These are phyloP conservation scores for Marasmius fiardii DNA, from an alignment of 1,284 basidiomycete species.

Conservation along the genomic window DNA sequence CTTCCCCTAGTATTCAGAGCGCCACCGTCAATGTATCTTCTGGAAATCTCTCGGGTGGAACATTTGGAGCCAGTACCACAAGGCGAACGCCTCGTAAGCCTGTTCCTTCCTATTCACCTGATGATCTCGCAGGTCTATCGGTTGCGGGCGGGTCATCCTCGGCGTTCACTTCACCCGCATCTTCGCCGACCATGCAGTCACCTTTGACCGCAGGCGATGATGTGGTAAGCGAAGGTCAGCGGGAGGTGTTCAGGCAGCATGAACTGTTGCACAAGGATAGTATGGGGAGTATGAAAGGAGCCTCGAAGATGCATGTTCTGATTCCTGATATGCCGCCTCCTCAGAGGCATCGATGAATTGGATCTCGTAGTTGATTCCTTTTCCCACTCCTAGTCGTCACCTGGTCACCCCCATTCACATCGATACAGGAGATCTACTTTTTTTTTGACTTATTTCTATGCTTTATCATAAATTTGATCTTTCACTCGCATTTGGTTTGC, in stretches of 20 bases:
- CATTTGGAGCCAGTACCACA: background rate
- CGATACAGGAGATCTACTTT: too few species aligned
- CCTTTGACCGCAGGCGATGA: background rate
- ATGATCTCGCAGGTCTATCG: background rate
- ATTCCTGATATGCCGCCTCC: slow-evolving; percentile 1
- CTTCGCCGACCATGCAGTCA: background rate
- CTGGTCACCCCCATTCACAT: too few species aligned
- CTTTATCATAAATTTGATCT: background rate
- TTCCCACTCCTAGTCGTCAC: too few species aligned
- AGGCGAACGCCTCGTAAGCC: background rate
- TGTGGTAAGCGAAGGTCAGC: background rate
- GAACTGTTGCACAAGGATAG: slow-evolving; percentile 3
- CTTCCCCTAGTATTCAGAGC: background rate
- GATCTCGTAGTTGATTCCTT: too few species aligned
- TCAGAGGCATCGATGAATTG: background rate
- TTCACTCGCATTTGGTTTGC: background rate
- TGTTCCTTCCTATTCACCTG: background rate
- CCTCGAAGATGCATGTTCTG: background rate
- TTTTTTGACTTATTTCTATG: background rate
- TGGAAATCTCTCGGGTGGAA: background rate
- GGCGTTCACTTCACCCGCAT: background rate
- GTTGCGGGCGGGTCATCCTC: background rate
- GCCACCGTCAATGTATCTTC: background rate
- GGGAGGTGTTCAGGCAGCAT: background rate
- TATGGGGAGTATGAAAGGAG: background rate